Evolutionary conservation across 2,329 filamentous ascomycete genomes (phyloP), one percentile per base, ranked within the genome.

Genomic region (Penicillium expansum): DNA sequence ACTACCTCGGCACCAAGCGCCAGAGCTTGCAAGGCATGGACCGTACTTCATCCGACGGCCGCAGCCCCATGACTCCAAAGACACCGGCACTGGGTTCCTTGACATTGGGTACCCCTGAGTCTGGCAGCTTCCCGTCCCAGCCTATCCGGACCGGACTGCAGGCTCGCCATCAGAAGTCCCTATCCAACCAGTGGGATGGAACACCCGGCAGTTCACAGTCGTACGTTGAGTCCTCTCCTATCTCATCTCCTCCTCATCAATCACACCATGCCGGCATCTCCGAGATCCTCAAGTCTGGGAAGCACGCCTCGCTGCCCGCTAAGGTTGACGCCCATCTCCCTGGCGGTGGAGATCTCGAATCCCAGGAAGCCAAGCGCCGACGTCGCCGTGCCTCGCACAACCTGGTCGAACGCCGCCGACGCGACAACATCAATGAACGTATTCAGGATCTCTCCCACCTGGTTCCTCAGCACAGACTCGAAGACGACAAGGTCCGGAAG

Each of bases 361-460:
- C 91, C 0, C 92, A 96, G 69, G 94, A 97, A 73, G 92, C 92
- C 68, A 97, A 97, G 83, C 86, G 92, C 66, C 91, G 93, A 73
- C 85, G 92, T 59, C 86, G 94, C 58, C 85, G 94, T 38, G 94
- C 97, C 70, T 97, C 93, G 1, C 94, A 99, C 78, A 97, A 99
- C 71, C 82, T 96, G 38, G 94, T 99, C 11, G 94, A 99, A 78
- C 91, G 94, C 55, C 88, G 94, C 50, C 88, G 94, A 60, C 86
- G 94, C 60, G 94, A 97, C 78, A 97, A 97, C 72, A 99, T 99
- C 80, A 99, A 99, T 67, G 94, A 99, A 76, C 87, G 94, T 42
- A 99, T 99, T 61, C 93, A 97, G 70, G 94, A 99, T 70, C 83
- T 99, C 8, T 96, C 93, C 69, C 91, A 92, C 67, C 84, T 99